Conservation (phyloP, 352 stramenopile species). For the Thalassiosira livingstoniorum region DNA sequence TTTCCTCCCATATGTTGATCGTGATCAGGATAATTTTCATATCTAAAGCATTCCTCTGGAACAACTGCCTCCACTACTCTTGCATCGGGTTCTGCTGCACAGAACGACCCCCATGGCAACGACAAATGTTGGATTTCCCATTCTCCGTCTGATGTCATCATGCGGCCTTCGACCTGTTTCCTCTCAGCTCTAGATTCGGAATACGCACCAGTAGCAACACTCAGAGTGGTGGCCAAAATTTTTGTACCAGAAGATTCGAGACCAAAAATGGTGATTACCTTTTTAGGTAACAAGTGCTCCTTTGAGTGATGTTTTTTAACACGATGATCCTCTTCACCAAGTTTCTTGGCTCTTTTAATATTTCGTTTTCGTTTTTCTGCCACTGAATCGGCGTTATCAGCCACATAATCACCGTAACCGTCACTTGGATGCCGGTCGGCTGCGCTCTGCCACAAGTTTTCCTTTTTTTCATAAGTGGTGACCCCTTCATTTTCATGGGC, state of each 20-base stretch:
- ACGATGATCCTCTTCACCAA: background rate
- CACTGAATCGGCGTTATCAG: no score
- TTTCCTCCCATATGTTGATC: background rate
- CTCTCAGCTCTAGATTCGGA: background rate
- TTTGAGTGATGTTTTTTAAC: background rate
- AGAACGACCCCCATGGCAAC: slow-evolving; percentile 37
- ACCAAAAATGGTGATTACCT: slow-evolving; percentile 39
- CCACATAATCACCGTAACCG: no score
- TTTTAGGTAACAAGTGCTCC: slow-evolving; percentile 4
- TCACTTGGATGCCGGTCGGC: no score
- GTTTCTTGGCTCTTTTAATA: background rate
- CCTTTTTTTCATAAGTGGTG: no score
- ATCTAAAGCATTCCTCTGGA: slow-evolving; percentile 47
- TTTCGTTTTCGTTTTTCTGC: background rate
- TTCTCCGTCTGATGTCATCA: background rate
- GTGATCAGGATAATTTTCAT: slow-evolving; percentile 18
- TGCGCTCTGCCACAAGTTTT: no score
- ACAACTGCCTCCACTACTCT: slow-evolving; percentile 47
- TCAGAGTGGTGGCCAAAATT: slow-evolving; percentile 10
- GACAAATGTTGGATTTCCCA: slow-evolving; percentile 26
- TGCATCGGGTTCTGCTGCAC: slow-evolving; percentile 4
- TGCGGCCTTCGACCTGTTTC: background rate
- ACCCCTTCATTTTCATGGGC: no score
- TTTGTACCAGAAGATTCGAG: slow-evolving; percentile 27
- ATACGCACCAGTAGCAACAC: background rate